Percentiles rank a stretch among this genome's conserved stretches.
Conservation (phyloP, 441 rosid genomes). For the Hura crepitans region DNA sequence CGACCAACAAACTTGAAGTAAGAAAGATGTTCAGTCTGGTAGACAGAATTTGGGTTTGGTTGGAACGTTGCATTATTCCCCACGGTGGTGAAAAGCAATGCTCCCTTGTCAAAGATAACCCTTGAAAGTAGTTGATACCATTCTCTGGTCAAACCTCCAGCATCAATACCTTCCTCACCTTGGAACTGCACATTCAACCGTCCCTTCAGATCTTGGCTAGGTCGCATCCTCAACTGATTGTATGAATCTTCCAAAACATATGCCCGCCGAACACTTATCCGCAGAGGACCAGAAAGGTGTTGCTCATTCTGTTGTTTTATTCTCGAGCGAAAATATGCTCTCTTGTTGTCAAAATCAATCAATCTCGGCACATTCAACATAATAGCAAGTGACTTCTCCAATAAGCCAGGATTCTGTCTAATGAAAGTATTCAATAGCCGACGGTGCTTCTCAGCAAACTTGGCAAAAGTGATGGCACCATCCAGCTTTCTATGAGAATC, state of each 20-base stretch:
- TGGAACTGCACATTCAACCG: conserved; percentile 94
- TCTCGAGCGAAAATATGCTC: conserved; percentile 87
- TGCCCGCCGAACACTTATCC: conserved; percentile 86
- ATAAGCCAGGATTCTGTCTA: conserved; percentile 77
- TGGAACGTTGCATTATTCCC: conserved; percentile 94
- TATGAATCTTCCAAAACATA: conserved; percentile 97
- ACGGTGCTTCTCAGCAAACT: conserved; percentile 94
- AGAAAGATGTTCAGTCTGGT: conserved; percentile 95
- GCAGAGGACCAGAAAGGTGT: conserved; percentile 81
- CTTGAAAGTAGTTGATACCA: conserved; percentile 98
- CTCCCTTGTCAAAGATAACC: conserved; percentile 94
- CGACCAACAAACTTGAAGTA: conserved; percentile 97
- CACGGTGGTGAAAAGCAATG: conserved; percentile 92
- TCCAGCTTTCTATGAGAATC: conserved; percentile 70
- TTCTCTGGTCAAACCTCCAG: conserved; percentile 97
- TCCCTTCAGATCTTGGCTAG: conserved; percentile 88
- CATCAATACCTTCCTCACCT: conserved; percentile 99
- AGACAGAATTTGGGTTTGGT: conserved; percentile 97
- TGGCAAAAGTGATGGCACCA: conserved; percentile 70
- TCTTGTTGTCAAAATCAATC: conserved; percentile 97
- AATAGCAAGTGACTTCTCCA: conserved; percentile 91
- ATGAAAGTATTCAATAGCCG: conserved; percentile 88
- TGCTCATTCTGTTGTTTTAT: conserved; percentile 91
- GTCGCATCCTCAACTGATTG: conserved; percentile 94
- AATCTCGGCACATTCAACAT: conserved; percentile 92